Percentiles rank a stretch among this genome's conserved stretches.
Conservation (phyloP, 1,139 yeast species). For the Pichia sp. region DNA sequence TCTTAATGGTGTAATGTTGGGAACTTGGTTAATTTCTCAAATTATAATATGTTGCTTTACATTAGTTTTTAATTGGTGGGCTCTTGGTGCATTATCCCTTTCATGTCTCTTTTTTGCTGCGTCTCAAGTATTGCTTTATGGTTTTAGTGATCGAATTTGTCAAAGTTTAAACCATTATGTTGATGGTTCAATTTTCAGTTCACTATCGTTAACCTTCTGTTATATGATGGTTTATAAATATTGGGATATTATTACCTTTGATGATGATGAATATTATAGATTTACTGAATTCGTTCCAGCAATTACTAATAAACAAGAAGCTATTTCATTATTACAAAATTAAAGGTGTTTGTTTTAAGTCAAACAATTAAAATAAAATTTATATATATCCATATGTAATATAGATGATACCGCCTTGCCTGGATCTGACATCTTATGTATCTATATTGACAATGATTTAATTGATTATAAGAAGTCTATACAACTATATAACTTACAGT, state of each 20-base stretch:
- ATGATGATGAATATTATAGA: slow-evolving; percentile 80
- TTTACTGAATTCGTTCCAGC: slow-evolving; percentile 27
- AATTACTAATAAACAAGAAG: slow-evolving; percentile 21
- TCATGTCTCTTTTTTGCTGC: slow-evolving; percentile 70
- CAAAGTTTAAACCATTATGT: slow-evolving; percentile 71
- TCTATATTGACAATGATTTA: no score
- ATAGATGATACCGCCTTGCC: no score
- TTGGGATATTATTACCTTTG: slow-evolving; percentile 96
- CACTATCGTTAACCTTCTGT: slow-evolving; percentile 71
- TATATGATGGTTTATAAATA: slow-evolving; percentile 93
- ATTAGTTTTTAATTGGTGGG: slow-evolving; percentile 70
- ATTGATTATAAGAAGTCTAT: no score
- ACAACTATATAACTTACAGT: no score
- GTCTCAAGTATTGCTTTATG: slow-evolving; percentile 74
- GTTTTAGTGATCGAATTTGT: slow-evolving; percentile 61
- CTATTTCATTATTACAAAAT: slow-evolving; percentile 9
- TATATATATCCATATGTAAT: no score
- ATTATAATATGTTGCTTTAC: slow-evolving; percentile 61
- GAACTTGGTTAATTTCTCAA: slow-evolving; percentile 62
- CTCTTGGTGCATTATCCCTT: slow-evolving; percentile 69
- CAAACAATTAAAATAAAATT: background rate
- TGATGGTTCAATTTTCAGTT: slow-evolving; percentile 84
- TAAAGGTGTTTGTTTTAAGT: background rate
- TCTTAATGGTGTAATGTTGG: slow-evolving; percentile 60
- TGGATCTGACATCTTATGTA: no score